Base-by-base conservation (phyloP, 2,329 filamentous ascomycete species). In the Colletotrichum sp. region DNA sequence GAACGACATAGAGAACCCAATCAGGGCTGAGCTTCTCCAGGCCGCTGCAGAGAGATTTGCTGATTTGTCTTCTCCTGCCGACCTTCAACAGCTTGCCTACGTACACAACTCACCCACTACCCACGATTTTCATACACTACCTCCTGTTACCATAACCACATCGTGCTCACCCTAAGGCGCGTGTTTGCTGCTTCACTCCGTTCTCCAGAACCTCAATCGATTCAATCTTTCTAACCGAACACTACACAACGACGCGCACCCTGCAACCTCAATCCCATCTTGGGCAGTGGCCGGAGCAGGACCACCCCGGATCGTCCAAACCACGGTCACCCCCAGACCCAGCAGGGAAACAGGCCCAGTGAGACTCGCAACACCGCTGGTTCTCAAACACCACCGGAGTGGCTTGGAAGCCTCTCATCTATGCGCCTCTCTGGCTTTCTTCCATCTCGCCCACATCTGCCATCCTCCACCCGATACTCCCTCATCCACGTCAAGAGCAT, bases 391-490 rank as follows among this genome's bases (percentile, higher is more conserved):
- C 68, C 63, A 72, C 57, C 72, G 33, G 62, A 63, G 72, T 74
- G 69, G 72, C 72, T 74, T 72, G 72, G 72, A 80, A 70, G 80
- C 59, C 31, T 54, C 21, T 29, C 27, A 62, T 43, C 76, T 57
- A 47, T 67, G 31, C 70, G n/a, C 66, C 34, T 36, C 47, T 29
- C 47, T 58, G 18, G 72, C 34, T 13, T 33, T 57, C 5, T 63
- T 47, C 34, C 12, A 36, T 51, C 69, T 47, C 43, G 21, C 38
- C 58, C 18, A 62, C 69, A n/a, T 21, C 31, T 36, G 66, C 54
- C 11, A 43, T 31, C 33, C 59, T 21, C 70, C 21, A 6, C 18
- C 38, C 8, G 12, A 12, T 33, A 18, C 8, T 66, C 24, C 69
- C 34, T 33, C 62, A 16, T 29, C 64, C 36, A 63, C 55, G 8